Conservation (phyloP, 495 filamentous ascomycete genomes). For the Podospora tetraspora region DNA sequence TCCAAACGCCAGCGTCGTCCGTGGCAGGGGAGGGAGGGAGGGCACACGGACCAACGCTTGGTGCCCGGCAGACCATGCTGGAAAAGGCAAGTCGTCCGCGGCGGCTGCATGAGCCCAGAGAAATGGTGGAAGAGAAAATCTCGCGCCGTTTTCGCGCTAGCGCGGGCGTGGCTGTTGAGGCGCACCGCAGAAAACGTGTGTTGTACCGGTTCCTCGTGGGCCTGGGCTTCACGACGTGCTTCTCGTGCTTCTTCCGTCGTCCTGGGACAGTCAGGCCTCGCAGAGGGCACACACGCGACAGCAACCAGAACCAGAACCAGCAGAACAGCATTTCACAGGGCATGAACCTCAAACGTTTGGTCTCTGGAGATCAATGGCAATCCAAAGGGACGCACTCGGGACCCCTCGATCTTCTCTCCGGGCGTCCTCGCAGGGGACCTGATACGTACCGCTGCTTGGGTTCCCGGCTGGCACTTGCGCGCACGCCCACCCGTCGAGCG, state of each 20-base stretch:
- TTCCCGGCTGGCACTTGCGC: conserved; percentile 13
- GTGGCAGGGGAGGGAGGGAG: conserved; percentile 22
- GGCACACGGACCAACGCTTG: conserved; percentile 24
- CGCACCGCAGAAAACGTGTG: conserved; percentile 21
- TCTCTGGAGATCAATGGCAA: conserved; percentile 31
- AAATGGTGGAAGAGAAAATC: conserved; percentile 19
- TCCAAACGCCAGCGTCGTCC: conserved; percentile 30
- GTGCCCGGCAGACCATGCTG: conserved; percentile 26
- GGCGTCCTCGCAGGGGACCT: conserved; percentile 5
- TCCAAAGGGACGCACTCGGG: conserved; percentile 21
- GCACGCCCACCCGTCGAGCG: conserved; percentile 5
- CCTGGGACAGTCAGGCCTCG: background rate
- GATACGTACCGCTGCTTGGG: conserved; percentile 10
- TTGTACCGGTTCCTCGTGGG: conserved; percentile 9
- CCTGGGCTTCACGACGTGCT: background rate
- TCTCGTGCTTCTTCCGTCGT: background rate
- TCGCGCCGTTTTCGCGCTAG: conserved; percentile 18
- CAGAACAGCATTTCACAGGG: conserved; percentile 1
- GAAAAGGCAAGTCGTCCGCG: conserved; percentile 27
- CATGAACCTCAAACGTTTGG: conserved; percentile 30
- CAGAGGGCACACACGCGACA: background rate
- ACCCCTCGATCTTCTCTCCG: conserved; percentile 14
- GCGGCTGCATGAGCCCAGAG: conserved; percentile 22
- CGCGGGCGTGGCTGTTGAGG: conserved; percentile 8
- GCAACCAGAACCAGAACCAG: background rate